These are phyloP conservation scores for Euphrasia confusa DNA, from an alignment of 257 asterid species.

Conservation along the genomic window DNA sequence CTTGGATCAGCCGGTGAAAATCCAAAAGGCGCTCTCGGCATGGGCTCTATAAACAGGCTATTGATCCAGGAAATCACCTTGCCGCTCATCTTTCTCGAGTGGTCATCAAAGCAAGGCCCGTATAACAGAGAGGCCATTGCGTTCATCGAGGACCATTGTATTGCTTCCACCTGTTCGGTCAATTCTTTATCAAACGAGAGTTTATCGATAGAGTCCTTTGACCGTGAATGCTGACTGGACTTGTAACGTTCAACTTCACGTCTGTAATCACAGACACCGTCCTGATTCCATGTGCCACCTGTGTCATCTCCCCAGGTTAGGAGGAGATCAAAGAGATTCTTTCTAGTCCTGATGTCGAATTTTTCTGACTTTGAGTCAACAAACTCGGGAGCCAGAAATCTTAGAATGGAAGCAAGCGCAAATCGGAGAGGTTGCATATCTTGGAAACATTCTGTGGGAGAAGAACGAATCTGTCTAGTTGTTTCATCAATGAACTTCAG, in stretches of 20 bases:
- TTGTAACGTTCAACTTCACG: slow-evolving; percentile 99
- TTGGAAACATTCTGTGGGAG: slow-evolving; percentile 69
- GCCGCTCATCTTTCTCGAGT: slow-evolving; percentile 99
- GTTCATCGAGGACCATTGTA: slow-evolving; percentile 99
- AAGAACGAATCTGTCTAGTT: slow-evolving; percentile 53
- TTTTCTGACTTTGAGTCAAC: slow-evolving; percentile 96
- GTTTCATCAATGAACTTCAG: slow-evolving; percentile 94
- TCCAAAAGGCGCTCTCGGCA: slow-evolving; percentile 96
- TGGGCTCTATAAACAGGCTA: slow-evolving; percentile 94
- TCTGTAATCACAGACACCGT: slow-evolving; percentile 85
- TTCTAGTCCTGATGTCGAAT: slow-evolving; percentile 86
- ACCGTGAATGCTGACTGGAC: slow-evolving; percentile 85
- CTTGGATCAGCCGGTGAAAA: slow-evolving; percentile 99
- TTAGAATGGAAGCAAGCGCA: slow-evolving; percentile 89
- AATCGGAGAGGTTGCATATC: slow-evolving; percentile 92
- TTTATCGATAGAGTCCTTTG: slow-evolving; percentile 92
- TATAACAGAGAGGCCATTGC: slow-evolving; percentile 98
- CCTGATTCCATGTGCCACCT: slow-evolving; percentile 90
- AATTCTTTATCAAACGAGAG: slow-evolving; percentile 92
- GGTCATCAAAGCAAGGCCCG: slow-evolving; percentile 99
- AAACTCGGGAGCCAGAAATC: slow-evolving; percentile 97
- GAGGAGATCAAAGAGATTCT: slow-evolving; percentile 91
- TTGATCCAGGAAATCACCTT: slow-evolving; percentile 97
- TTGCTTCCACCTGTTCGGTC: slow-evolving; percentile 95
- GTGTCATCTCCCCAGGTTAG: slow-evolving; percentile 93